Percentiles rank a stretch among this genome's conserved stretches.
Conservation (phyloP, 768 basidiomycete genomes). For the Rhizopogon vesiculosus region DNA sequence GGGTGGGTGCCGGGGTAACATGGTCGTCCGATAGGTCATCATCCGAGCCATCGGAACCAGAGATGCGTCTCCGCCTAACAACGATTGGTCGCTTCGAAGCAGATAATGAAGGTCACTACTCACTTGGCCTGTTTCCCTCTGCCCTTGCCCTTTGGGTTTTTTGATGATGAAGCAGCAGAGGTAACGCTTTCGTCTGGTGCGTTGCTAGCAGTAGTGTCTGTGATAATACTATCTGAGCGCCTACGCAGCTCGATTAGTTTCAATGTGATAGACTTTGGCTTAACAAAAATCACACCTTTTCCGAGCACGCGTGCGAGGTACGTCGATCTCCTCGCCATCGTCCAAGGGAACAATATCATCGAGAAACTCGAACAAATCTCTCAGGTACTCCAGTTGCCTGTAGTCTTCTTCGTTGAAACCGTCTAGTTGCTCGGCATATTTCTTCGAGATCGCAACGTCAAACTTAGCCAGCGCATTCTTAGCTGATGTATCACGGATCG, state of each 20-base stretch:
- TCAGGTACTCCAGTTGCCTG: conserved; percentile 56
- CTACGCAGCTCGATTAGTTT: conserved; percentile 24
- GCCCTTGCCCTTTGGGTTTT: conserved; percentile 17
- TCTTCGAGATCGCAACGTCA: conserved; percentile 59
- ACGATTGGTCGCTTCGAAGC: neutral
- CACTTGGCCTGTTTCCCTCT: conserved; percentile 38
- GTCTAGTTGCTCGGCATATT: conserved; percentile 65
- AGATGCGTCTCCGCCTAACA: conserved; percentile 50
- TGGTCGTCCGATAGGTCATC: conserved; percentile 31
- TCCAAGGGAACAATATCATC: conserved; percentile 68
- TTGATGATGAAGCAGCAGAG: conserved; percentile 23
- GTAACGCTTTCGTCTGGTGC: conserved; percentile 31
- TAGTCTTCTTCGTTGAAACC: conserved; percentile 71
- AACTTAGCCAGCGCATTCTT: conserved; percentile 74
- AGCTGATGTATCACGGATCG: conserved; percentile 50
- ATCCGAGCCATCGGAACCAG: conserved; percentile 45
- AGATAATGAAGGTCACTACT: conserved; percentile 11
- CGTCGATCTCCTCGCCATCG: conserved; percentile 47
- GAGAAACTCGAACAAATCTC: conserved; percentile 63
- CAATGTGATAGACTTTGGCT: neutral
- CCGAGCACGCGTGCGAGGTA: conserved; percentile 36
- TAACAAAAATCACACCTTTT: conserved; percentile 38
- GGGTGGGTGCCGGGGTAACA: conserved; percentile 35
- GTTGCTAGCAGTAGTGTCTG: conserved; percentile 35
- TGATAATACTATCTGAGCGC: conserved; percentile 56